Evolutionary conservation across 139 green algal genomes (phyloP), one percentile per base, ranked within the genome.

Genomic region (Nannochloris sp.): DNA sequence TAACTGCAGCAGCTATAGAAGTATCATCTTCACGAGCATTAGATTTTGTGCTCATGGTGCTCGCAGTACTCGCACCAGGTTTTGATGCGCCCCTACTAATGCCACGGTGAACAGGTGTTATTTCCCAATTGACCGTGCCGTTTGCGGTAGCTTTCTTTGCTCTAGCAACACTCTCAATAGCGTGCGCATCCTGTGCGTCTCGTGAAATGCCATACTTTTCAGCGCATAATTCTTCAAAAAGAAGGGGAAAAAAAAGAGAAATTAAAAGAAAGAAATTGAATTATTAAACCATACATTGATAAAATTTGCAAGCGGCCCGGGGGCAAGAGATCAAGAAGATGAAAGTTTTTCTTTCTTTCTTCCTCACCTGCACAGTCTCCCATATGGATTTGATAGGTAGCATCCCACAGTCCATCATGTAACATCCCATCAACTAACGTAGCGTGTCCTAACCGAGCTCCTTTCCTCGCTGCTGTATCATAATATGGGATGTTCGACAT

Each of bases 401-500:
- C 79, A 61, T 95, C 87, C 83, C 83, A 91, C 51, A 97, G 76
- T 1, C 91, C 84, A 54, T 90, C 84, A 51, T 80, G 72, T n/a
- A 87, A 32, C 69, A 87, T 61, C 19, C 74, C 71, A 45, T 87
- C 86, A 32, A 77, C 42, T 2, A 89, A 60, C 44, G 64, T 36
- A 1, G 53, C 35, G 56, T 90, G 70, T 4, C 89, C 84, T 63
- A 92, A 69, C 12, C 87, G 73, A 36, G 73, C 64, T 23, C 83
- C 86, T n/a, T 35, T 44, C 14, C 86, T 65, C 14, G 77, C 58
- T 9, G 60, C 63, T 7, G 81, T 72, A 7, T 89, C 57, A 77
- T 95, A 95, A 74, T 96, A 85, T 1, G 91, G 91, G 0, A 85
- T 76, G 61, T 95, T 92, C 47, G 73, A 86, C 91, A 97, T 97